Conservation (phyloP, 768 basidiomycete species). For the Pulveroboletus sp. region DNA sequence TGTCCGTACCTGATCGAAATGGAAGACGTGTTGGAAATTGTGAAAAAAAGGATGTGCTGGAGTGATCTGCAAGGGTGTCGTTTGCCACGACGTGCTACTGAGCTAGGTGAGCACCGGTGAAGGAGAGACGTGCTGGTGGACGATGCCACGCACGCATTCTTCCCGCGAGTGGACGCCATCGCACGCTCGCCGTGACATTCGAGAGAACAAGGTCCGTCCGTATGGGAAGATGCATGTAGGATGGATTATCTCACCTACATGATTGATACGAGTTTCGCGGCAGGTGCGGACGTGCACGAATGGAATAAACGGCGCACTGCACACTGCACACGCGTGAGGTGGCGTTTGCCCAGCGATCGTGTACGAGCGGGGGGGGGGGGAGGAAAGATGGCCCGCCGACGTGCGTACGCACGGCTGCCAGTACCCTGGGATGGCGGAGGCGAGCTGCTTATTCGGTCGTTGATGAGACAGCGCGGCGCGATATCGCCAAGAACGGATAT, state of each 20-base stretch:
- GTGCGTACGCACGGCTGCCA: conserved; percentile 29
- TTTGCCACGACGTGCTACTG: neutral
- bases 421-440: conserved; percentile 25
- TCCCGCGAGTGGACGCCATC: too few relatives aligned
- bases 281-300: conserved; percentile 23
- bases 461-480: conserved; percentile 18
- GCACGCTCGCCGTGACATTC: too few relatives aligned
- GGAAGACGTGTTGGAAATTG: conserved; percentile 21
- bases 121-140: too few relatives aligned
- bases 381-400: conserved; percentile 20
- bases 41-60: too few relatives aligned
- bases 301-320: conserved; percentile 26
- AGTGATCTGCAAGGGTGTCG: conserved; percentile 17
- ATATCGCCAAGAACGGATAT: conserved; percentile 25
- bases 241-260: too few relatives aligned
- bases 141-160: too few relatives aligned
- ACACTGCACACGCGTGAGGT: neutral
- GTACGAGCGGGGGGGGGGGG: conserved; percentile 4
- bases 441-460: conserved; percentile 21
- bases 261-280: neutral
- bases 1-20: conserved; percentile 21
- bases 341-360: conserved; percentile 10
- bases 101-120: too few relatives aligned
- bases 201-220: too few relatives aligned
- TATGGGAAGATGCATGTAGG: too few relatives aligned